phyloP scores from a whole-genome alignment of 2,329 filamentous ascomycete species.

The Colletotrichum sp. region DNA sequence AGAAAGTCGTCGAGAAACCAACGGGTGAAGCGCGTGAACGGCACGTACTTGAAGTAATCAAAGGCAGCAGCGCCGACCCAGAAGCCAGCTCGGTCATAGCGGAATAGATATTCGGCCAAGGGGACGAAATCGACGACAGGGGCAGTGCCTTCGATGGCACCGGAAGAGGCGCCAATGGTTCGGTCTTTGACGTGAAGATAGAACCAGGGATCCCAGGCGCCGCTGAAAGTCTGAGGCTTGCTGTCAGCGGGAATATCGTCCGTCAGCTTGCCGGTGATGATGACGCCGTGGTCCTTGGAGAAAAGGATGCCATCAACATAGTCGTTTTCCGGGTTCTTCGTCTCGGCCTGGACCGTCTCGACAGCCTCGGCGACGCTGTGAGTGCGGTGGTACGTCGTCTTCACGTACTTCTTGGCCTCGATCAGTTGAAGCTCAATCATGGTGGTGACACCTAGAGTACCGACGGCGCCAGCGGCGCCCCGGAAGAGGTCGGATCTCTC shows the following conservation, averaged over 20 bases:
- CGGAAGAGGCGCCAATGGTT: conserved; percentile 32
- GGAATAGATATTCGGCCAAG: conserved; percentile 75
- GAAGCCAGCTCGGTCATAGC: conserved; percentile 78
- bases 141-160: conserved; percentile 23
- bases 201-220: conserved; percentile 75
- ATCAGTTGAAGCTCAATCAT: conserved; percentile 69
- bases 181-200: conserved; percentile 70
- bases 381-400: conserved; percentile 65
- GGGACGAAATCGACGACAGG: conserved; percentile 62
- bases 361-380: conserved; percentile 53
- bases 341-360: conserved; percentile 53
- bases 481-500: conserved; percentile 63
- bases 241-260: conserved; percentile 52
- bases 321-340: conserved; percentile 54
- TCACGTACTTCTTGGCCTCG: conserved; percentile 65
- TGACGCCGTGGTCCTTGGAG: conserved; percentile 64
- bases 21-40: conserved; percentile 69
- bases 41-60: conserved; percentile 68
- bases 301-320: conserved; percentile 79
- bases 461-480: conserved; percentile 71
- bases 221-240: conserved; percentile 59
- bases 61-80: conserved; percentile 74
- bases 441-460: conserved; percentile 72
- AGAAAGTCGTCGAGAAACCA: conserved; percentile 76
- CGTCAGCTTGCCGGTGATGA: conserved; percentile 68